Evolutionary conservation across 768 basidiomycete genomes (phyloP).

Genomic region (Boletus rufocinnamomeus): DNA sequence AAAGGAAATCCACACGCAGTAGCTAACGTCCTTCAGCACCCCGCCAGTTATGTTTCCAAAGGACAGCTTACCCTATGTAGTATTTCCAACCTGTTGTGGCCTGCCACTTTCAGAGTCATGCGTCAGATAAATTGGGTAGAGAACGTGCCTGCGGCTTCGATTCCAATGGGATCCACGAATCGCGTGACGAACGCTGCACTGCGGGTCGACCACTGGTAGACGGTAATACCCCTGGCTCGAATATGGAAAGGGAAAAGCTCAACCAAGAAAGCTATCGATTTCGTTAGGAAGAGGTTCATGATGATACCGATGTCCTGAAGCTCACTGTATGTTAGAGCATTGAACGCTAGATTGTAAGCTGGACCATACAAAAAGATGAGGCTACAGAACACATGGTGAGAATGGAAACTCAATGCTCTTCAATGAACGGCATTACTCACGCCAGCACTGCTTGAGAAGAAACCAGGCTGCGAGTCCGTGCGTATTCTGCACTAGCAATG

Average conservation of each 20-base stretch:
- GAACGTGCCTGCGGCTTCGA: slow-evolving; percentile 5
- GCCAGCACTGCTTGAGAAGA: slow-evolving; percentile 11
- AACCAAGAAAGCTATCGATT: slow-evolving; percentile 52
- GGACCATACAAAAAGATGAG: slow-evolving; percentile 11
- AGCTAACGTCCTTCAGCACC: slow-evolving; percentile 9
- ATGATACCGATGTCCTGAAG: not conserved
- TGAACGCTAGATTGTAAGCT: slow-evolving; percentile 5
- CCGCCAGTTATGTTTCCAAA: rapidly evolving
- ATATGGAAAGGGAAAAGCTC: slow-evolving; percentile 65
- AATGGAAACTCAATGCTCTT: not conserved
- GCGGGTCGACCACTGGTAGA: slow-evolving; percentile 61
- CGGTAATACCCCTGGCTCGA: slow-evolving; percentile 59
- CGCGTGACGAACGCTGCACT: slow-evolving; percentile 15
- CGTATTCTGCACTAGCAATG: slow-evolving; percentile 15
- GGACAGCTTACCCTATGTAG: slow-evolving; percentile 15
- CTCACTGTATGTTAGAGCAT: slow-evolving; percentile 5
- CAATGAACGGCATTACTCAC: slow-evolving; percentile 2
- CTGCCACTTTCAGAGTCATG: not conserved
- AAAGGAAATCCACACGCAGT: slow-evolving; percentile 17
- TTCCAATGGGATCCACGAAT: slow-evolving; percentile 16
- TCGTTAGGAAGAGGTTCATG: not conserved
- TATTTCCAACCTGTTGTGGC: slow-evolving; percentile 15
- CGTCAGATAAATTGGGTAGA: not conserved
- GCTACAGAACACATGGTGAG: not conserved
- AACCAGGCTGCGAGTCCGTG: slow-evolving; percentile 4